These are phyloP conservation scores for Kitagawia praeruptora DNA, from an alignment of 129 eudicot genomes.

Conservation along the genomic window DNA sequence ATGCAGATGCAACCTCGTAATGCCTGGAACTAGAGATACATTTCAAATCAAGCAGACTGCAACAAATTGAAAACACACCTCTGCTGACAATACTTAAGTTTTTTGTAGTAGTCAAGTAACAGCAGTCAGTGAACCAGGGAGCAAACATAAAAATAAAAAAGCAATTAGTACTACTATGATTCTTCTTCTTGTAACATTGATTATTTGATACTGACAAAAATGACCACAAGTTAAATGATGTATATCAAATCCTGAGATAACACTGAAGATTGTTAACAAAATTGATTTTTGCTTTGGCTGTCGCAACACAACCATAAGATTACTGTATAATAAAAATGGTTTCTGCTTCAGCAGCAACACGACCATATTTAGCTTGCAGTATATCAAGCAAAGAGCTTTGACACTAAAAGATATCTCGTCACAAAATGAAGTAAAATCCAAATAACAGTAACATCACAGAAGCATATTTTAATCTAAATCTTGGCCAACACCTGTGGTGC, in stretches of 20 bases:
- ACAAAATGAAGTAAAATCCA: not conserved
- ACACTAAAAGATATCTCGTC: not conserved
- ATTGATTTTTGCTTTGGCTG: not conserved
- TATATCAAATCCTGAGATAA: not conserved
- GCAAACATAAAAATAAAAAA: not conserved
- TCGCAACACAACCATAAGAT: not conserved
- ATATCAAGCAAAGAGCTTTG: not conserved
- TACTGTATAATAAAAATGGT: not conserved
- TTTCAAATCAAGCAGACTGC: not conserved
- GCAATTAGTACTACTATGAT: not conserved
- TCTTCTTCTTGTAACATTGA: too few species aligned
- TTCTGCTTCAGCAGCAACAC: slow-evolving; percentile 1
- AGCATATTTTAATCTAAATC: slow-evolving; percentile 21
- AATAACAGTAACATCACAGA: not conserved
- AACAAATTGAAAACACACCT: not conserved
- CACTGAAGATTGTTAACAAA: not conserved
- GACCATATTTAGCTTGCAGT: not conserved
- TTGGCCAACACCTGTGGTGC: slow-evolving; percentile 51
- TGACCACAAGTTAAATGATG: not conserved
- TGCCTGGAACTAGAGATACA: too few species aligned
- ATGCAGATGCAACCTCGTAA: too few species aligned
- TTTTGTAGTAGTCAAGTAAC: not conserved
- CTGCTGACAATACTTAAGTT: not conserved
- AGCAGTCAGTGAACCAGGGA: not conserved
- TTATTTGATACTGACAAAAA: not conserved